These are phyloP conservation scores for Exophiala sp. DNA, from an alignment of 2,329 filamentous ascomycete species.

Conservation along the genomic window DNA sequence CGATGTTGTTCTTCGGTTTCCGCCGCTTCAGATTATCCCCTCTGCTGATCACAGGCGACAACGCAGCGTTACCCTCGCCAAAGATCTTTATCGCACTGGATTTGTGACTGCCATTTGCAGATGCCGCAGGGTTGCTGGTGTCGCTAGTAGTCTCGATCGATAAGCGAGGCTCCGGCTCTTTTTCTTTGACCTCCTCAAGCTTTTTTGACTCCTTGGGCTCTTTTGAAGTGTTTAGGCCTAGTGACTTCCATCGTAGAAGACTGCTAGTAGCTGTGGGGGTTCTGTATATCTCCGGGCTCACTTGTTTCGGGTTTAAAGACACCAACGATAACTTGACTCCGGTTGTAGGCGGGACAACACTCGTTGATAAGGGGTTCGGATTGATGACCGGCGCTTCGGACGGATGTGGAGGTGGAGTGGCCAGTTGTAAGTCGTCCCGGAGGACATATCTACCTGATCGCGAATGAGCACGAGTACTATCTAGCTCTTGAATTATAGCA, in stretches of 20 bases:
- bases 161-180: constrained; percentile 59
- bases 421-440: constrained; percentile 85
- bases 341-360: constrained; percentile 73
- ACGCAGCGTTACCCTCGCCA: constrained; percentile 77
- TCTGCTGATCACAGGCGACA: constrained; percentile 62
- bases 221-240: constrained; percentile 25
- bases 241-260: constrained; percentile 29
- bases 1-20: constrained; percentile 97
- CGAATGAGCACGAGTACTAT: neutral
- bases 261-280: constrained; percentile 51
- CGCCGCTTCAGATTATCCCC: constrained; percentile 68
- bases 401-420: constrained; percentile 91
- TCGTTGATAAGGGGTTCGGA: constrained; percentile 85
- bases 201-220: constrained; percentile 32
- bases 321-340: constrained; percentile 83
- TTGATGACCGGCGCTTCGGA: constrained; percentile 85
- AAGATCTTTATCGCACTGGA: constrained; percentile 60
- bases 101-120: constrained; percentile 39
- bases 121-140: constrained; percentile 46
- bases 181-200: constrained; percentile 56
- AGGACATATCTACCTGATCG: constrained; percentile 79
- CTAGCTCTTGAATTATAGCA: constrained; percentile 36
- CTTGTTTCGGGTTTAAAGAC: constrained; percentile 61
- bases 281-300: constrained; percentile 46
- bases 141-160: constrained; percentile 60